These are phyloP conservation scores for Phytopythium vexans DNA, from an alignment of 352 stramenopile genomes.

Conservation along the genomic window DNA sequence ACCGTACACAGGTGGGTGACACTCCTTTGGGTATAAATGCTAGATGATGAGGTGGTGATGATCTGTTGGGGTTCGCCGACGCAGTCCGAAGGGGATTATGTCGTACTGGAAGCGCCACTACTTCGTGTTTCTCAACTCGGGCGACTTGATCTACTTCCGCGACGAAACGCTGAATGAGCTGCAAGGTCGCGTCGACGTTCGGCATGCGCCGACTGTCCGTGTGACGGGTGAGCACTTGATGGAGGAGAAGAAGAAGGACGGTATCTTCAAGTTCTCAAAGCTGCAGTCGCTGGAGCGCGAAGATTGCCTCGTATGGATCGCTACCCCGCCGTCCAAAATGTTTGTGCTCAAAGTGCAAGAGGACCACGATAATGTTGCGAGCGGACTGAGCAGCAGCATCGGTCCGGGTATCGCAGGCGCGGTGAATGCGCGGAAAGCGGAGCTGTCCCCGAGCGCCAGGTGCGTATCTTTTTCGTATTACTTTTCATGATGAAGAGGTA, in stretches of 20 bases:
- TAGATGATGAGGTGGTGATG: not conserved
- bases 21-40: not conserved
- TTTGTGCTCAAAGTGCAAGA: constrained; percentile 80
- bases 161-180: constrained; percentile 70
- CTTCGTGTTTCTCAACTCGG: constrained; percentile 71
- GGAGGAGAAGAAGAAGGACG: constrained; percentile 73
- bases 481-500: not conserved
- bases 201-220: constrained; percentile 71
- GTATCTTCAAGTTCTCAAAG: constrained; percentile 73
- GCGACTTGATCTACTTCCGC: constrained; percentile 76
- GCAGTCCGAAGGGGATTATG: constrained; percentile 69
- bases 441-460: constrained; percentile 65
- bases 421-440: constrained; percentile 29
- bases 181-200: constrained; percentile 73
- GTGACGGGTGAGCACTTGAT: constrained; percentile 73
- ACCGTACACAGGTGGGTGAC: constrained; percentile 46
- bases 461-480: constrained; percentile 6
- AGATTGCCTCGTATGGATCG: constrained; percentile 78
- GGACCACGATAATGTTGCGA: constrained; percentile 35
- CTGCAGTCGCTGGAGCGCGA: constrained; percentile 51
- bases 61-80: not conserved
- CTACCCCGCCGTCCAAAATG: constrained; percentile 80
- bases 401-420: constrained; percentile 16
- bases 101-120: constrained; percentile 85
- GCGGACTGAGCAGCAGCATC: constrained; percentile 14